Evolutionary conservation across 2,329 filamentous ascomycete genomes (phyloP).

Genomic region (Sclerotiophoma versabilis): DNA sequence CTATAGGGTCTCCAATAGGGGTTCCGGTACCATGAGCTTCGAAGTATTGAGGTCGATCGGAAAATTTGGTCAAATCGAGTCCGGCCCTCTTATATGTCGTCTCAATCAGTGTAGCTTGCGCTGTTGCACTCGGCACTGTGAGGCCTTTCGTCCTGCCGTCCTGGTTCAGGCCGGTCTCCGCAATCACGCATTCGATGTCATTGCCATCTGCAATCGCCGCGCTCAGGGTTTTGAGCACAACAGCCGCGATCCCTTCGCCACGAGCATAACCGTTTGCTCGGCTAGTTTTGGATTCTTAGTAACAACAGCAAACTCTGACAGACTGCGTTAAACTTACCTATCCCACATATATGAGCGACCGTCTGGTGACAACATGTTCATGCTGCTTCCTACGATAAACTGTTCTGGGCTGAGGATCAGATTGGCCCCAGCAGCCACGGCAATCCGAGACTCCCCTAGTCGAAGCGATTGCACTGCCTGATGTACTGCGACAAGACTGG

Average conservation of each 20-base stretch:
- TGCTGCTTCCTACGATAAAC: constrained; percentile 34
- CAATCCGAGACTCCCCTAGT: constrained; percentile 21
- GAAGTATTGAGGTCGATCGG: constrained; percentile 39
- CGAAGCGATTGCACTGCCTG: constrained; percentile 23
- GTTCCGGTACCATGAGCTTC: constrained; percentile 53
- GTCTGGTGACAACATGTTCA: constrained; percentile 43
- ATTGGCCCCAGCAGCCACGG: constrained; percentile 24
- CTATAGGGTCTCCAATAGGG: constrained; percentile 40
- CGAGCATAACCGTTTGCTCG: constrained; percentile 59
- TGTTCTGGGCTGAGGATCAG: constrained; percentile 19
- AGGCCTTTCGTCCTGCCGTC: constrained; percentile 52
- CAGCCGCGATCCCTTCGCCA: constrained; percentile 59
- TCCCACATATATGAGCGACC: constrained; percentile 42
- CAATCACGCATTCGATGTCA: constrained; percentile 51
- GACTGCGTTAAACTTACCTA: neutral
- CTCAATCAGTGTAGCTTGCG: constrained; percentile 44
- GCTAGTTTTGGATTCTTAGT: neutral
- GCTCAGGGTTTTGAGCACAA: constrained; percentile 61
- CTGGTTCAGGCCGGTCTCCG: constrained; percentile 45
- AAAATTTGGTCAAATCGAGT: constrained; percentile 32
- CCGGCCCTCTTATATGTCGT: constrained; percentile 48
- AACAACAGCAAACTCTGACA: neutral
- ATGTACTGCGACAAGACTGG: constrained; percentile 40
- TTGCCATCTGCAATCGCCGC: constrained; percentile 58
- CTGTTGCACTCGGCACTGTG: constrained; percentile 54